Evolutionary conservation across 2,329 filamentous ascomycete species (phyloP).

Genomic region (Oidium heveae): DNA sequence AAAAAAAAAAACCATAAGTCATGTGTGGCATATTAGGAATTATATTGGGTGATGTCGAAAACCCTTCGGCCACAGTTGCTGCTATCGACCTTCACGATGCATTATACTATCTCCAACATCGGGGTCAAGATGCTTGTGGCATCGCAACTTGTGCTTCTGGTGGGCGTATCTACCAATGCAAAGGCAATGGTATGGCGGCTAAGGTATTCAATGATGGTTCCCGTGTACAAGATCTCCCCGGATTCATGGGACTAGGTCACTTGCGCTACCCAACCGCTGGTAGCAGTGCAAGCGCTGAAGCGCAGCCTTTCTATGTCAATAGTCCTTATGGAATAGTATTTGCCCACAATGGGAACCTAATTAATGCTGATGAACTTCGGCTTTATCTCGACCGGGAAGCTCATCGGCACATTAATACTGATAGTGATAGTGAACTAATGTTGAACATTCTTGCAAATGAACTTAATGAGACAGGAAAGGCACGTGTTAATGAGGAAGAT

Average conservation of each 20-base stretch:
- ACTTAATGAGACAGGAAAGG: constrained; percentile 56
- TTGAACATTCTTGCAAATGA: constrained; percentile 73
- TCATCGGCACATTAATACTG: constrained; percentile 36
- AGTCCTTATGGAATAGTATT: constrained; percentile 61
- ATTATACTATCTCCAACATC: constrained; percentile 43
- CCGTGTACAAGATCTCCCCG: constrained; percentile 47
- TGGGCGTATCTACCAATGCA: constrained; percentile 68
- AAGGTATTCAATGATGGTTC: constrained; percentile 66
- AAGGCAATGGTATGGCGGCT: constrained; percentile 69
- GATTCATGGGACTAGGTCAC: constrained; percentile 70
- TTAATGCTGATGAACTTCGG: constrained; percentile 46
- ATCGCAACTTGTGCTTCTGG: constrained; percentile 52
- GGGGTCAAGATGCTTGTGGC: constrained; percentile 72
- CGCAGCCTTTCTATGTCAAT: constrained; percentile 86
- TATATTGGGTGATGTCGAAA: constrained; percentile 29
- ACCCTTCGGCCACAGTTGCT: constrained; percentile 22
- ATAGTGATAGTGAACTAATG: constrained; percentile 69
- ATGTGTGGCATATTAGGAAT: constrained; percentile 40
- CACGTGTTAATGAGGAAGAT: constrained; percentile 54
- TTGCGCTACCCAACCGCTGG: constrained; percentile 77
- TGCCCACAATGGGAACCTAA: constrained; percentile 70
- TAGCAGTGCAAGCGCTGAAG: constrained; percentile 60
- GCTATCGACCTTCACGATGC: constrained; percentile 44
- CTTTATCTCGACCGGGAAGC: constrained; percentile 20
- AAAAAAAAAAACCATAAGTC: constrained; percentile 6